These are phyloP conservation scores for Oryza longistaminata DNA, from an alignment of 176 grass and related monocot species.

Conservation along the genomic window DNA sequence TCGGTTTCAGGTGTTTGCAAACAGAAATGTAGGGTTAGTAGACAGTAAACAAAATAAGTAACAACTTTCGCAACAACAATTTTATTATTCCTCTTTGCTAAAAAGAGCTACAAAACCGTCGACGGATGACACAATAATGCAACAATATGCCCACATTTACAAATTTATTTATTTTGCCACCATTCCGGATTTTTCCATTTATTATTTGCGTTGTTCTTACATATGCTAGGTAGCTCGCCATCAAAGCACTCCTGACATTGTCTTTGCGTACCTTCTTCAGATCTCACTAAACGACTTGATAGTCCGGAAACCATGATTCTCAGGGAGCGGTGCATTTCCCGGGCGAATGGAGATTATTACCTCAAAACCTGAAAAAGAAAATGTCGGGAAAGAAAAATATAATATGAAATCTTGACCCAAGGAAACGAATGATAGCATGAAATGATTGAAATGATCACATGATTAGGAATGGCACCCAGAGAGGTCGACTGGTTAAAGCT, in stretches of 20 bases:
- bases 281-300: slow-evolving; percentile 61
- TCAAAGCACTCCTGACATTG: not conserved
- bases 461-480: not conserved
- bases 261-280: slow-evolving; percentile 7
- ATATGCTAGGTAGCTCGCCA: not conserved
- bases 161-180: slow-evolving; percentile 5
- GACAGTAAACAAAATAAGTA: not conserved
- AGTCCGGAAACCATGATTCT: slow-evolving; percentile 58
- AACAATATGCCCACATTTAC: not conserved
- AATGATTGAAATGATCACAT: not conserved
- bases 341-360: slow-evolving; percentile 62
- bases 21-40: not conserved
- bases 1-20: too few relatives aligned
- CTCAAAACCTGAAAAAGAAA: slow-evolving; percentile 49
- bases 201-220: not conserved
- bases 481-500: not conserved
- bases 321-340: slow-evolving; percentile 60
- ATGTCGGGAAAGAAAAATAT: too few relatives aligned
- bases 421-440: not conserved
- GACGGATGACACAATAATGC: not conserved
- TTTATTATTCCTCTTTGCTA: not conserved
- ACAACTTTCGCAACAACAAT: not conserved
- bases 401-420: too few relatives aligned
- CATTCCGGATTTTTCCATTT: not conserved
- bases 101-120: not conserved